Conservation (phyloP, 768 basidiomycete species). For the Dioszegia hungarica region DNA sequence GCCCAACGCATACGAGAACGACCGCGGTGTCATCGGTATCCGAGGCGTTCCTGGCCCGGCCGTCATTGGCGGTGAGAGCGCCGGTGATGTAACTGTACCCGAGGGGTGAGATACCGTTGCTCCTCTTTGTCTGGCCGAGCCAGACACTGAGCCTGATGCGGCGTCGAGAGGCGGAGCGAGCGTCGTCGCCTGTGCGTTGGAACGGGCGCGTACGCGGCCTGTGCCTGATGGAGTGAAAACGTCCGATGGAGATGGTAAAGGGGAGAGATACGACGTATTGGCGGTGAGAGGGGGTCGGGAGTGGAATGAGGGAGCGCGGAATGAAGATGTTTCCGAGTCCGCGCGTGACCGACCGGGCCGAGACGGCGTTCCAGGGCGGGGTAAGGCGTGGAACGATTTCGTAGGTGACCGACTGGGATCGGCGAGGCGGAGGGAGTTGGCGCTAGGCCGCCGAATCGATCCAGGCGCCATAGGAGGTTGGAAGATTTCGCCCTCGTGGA, state of each 20-base stretch:
- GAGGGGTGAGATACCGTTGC: conserved; percentile 1
- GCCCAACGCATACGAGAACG: conserved; percentile 42
- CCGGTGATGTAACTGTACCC: background rate
- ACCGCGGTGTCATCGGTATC: background rate
- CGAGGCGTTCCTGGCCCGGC: conserved; percentile 5
- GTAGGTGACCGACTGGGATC: background rate
- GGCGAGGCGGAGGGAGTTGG: background rate
- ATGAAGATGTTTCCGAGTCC: conserved; percentile 1
- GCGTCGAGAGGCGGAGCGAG: background rate
- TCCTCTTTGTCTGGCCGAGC: background rate
- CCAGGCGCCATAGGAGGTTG: background rate
- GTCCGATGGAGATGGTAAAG: conserved; percentile 7
- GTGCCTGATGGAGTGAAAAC: background rate
- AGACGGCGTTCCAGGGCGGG: no score
- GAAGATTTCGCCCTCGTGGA: conserved; percentile 13
- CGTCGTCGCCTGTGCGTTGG: background rate
- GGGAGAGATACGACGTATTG: conserved; percentile 23
- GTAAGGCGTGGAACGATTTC: background rate
- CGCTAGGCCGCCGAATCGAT: background rate
- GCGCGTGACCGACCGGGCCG: conserved; percentile 17
- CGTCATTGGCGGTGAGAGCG: background rate
- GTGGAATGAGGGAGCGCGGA: background rate
- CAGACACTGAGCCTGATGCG: no score
- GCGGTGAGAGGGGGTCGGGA: conserved; percentile 29
- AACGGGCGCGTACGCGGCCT: background rate